Conservation (phyloP, 768 basidiomycete genomes). For the Pleurotus ostreatus region DNA sequence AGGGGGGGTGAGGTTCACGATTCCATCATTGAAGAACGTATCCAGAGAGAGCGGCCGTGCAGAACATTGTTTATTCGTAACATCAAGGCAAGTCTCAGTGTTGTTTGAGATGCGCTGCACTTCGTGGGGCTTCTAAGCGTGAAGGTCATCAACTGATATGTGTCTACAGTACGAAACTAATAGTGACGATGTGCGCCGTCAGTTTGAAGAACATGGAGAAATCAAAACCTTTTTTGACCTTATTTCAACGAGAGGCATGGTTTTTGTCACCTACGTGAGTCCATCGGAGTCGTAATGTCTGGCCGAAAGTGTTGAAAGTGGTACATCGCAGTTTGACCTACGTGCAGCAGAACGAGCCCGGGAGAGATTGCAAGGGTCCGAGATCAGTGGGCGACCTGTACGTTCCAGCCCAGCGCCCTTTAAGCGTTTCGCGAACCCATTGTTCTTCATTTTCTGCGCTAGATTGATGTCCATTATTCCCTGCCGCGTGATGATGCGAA, state of each 20-base stretch:
- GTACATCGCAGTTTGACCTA: constrained; percentile 70
- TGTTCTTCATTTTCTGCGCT: constrained; percentile 17
- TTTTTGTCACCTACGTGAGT: constrained; percentile 97
- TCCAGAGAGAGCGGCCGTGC: constrained; percentile 91
- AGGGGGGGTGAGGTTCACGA: constrained; percentile 88
- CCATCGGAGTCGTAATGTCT: not conserved
- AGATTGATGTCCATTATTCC: constrained; percentile 99
- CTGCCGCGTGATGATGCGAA: constrained; percentile 84
- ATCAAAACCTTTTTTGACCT: constrained; percentile 98
- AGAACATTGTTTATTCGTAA: constrained; percentile 96
- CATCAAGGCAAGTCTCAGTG: constrained; percentile 77
- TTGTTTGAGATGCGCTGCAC: constrained; percentile 10
- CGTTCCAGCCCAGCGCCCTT: constrained; percentile 28
- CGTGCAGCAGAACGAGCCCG: constrained; percentile 90
- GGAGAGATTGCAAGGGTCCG: constrained; percentile 85
- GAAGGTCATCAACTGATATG: constrained; percentile 1
- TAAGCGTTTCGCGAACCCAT: constrained; percentile 13
- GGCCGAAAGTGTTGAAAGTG: not conserved
- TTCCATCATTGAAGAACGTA: constrained; percentile 90
- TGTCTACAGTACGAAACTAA: constrained; percentile 77
- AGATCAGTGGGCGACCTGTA: constrained; percentile 86
- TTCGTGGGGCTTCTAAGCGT: not conserved
- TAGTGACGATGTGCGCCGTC: constrained; percentile 76
- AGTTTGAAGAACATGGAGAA: constrained; percentile 91
- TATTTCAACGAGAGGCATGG: constrained; percentile 94